Evolutionary conservation across 2,329 filamentous ascomycete species (phyloP).

Genomic region (Fusarium proliferatum): DNA sequence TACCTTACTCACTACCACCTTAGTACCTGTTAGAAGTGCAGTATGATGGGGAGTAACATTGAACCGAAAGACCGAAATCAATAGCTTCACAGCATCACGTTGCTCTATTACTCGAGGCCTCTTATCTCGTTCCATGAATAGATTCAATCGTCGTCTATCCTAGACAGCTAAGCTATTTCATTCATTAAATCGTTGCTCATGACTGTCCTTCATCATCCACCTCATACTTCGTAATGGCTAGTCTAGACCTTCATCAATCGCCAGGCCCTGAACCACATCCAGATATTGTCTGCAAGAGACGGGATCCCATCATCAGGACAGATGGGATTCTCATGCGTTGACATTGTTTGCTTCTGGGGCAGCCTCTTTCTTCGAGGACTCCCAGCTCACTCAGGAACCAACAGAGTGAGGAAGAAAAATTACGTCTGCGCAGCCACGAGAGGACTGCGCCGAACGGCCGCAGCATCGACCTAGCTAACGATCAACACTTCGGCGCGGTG

Average conservation of each 20-base stretch:
- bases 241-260: constrained; percentile 45
- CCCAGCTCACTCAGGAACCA: constrained; percentile 47
- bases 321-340: constrained; percentile 42
- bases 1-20: too few relatives aligned
- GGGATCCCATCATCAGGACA: constrained; percentile 37
- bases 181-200: constrained; percentile 37
- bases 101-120: background rate
- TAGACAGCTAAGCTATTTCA: constrained; percentile 35
- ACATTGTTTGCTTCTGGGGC: constrained; percentile 27
- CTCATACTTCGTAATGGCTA: constrained; percentile 49
- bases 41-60: constrained; percentile 1
- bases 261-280: constrained; percentile 48
- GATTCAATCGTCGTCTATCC: constrained; percentile 66
- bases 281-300: constrained; percentile 40
- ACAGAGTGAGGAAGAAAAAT: constrained; percentile 44
- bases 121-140: constrained; percentile 51
- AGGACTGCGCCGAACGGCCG: constrained; percentile 56
- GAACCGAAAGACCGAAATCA: background rate
- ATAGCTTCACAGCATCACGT: background rate
- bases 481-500: constrained; percentile 39
- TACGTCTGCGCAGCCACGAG: constrained; percentile 45
- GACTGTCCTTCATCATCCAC: constrained; percentile 40
- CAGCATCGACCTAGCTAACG: constrained; percentile 65
- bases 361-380: constrained; percentile 15
- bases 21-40: background rate